phyloP scores from a whole-genome alignment of 176 grass and related monocot genomes.

The Aegilops speltoides region DNA sequence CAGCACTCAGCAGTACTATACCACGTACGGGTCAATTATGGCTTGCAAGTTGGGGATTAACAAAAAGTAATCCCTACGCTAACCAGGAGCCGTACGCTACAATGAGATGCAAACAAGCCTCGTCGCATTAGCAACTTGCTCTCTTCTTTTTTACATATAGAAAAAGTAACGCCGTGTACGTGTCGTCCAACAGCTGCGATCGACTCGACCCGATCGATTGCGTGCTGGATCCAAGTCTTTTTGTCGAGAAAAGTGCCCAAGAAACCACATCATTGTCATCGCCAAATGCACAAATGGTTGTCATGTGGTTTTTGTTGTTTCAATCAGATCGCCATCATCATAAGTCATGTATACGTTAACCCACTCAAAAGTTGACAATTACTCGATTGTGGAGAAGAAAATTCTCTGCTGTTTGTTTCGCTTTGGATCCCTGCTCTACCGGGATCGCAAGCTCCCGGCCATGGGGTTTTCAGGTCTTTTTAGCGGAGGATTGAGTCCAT shows the following conservation, averaged over 20 bases:
- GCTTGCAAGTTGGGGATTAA: conserved; percentile 21
- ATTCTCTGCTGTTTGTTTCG: background rate
- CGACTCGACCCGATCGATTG: background rate
- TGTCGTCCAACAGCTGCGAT: conserved; percentile 9
- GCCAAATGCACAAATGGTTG: background rate
- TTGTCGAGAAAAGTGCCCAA: background rate
- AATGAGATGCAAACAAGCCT: conserved; percentile 2
- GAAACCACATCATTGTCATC: background rate
- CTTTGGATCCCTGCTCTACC: background rate
- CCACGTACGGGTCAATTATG: background rate
- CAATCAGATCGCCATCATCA: background rate
- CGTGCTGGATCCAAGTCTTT: background rate
- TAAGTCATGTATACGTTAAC: background rate
- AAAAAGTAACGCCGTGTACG: background rate
- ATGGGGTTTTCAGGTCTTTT: too few species aligned
- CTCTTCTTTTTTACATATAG: background rate
- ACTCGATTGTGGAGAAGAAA: background rate
- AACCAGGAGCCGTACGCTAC: background rate
- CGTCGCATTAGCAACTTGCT: conserved; percentile 32
- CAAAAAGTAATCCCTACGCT: background rate
- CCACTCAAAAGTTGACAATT: background rate
- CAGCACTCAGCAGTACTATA: background rate
- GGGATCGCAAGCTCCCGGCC: background rate
- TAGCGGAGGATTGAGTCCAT: too few species aligned
- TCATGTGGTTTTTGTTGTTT: background rate